Conservation (phyloP, 208 protist species). For the Trypanosoma brucei region DNA sequence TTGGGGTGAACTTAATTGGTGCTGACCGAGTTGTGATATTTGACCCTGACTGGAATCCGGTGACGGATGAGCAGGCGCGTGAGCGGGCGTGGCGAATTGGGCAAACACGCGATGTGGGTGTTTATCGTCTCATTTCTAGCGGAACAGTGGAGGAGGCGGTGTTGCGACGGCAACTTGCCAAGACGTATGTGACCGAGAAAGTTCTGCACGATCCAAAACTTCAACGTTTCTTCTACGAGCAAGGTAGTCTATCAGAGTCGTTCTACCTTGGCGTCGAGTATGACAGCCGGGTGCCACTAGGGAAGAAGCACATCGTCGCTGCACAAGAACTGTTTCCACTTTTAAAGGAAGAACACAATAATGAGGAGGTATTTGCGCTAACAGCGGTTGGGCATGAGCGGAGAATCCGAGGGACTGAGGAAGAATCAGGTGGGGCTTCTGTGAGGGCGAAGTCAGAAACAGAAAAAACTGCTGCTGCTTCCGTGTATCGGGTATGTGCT, state of each 20-base stretch:
- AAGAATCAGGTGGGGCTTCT: conserved; percentile 1
- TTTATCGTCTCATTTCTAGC: conserved; percentile 96
- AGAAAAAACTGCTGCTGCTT: neutral
- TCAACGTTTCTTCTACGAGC: conserved; percentile 91
- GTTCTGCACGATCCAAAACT: conserved; percentile 95
- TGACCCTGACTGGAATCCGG: conserved; percentile 98
- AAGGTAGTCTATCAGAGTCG: conserved; percentile 85
- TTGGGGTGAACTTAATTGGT: conserved; percentile 98
- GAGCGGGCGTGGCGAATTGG: conserved; percentile 97
- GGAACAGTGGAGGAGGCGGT: conserved; percentile 99
- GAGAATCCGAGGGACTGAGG: neutral
- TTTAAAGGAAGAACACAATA: conserved; percentile 8
- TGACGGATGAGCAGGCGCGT: conserved; percentile 85
- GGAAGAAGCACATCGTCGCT: conserved; percentile 52
- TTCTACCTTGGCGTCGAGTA: conserved; percentile 89
- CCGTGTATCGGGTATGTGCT: neutral
- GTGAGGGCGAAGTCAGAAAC: neutral
- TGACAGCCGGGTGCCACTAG: conserved; percentile 40
- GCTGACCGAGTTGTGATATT: conserved; percentile 98
- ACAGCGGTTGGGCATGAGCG: neutral
- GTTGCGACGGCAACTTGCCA: conserved; percentile 95
- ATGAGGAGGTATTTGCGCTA: neutral
- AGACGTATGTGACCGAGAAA: conserved; percentile 93
- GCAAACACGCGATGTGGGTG: conserved; percentile 92
- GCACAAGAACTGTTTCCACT: conserved; percentile 29